Conservation (phyloP, 306 rosid genomes). For the Delonix regia region DNA sequence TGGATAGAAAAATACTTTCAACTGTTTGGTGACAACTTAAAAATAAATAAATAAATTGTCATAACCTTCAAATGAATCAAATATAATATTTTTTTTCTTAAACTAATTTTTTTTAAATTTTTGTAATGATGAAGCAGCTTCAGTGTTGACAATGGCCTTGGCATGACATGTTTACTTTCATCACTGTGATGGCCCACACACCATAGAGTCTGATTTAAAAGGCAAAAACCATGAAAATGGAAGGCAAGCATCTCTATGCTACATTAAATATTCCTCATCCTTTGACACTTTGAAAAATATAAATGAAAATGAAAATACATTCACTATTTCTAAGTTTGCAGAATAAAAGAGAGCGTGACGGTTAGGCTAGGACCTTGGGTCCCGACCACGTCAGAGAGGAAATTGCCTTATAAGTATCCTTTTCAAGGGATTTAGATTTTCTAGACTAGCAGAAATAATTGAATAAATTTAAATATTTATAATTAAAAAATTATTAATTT, state of each 20-base stretch:
- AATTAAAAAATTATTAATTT: too few species aligned
- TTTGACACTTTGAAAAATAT: slow-evolving; percentile 15
- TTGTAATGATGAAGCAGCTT: not conserved
- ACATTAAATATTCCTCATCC: not conserved
- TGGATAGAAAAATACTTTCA: too few species aligned
- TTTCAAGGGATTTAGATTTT: too few species aligned
- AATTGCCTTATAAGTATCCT: not conserved
- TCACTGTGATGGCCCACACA: slow-evolving; percentile 37
- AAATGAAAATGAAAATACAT: not conserved
- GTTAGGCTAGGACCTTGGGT: not conserved
- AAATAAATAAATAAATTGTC: too few species aligned
- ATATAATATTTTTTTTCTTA: too few species aligned
- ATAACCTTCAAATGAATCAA: too few species aligned
- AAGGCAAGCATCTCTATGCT: slow-evolving; percentile 38
- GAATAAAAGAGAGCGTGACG: not conserved
- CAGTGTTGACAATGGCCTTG: not conserved
- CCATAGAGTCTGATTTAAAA: slow-evolving; percentile 28
- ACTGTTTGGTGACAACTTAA: too few species aligned
- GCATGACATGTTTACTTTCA: slow-evolving; percentile 40
- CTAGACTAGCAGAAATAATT: too few species aligned
- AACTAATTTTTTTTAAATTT: too few species aligned
- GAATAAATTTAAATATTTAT: too few species aligned
- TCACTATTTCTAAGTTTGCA: too few species aligned
- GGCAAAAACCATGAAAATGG: slow-evolving; percentile 22
- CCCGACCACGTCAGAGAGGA: not conserved